Percentiles rank a stretch among this genome's conserved stretches.
Evolutionary conservation across 1,284 basidiomycete species (phyloP).

Genomic region (Trichosporon asahii): DNA sequence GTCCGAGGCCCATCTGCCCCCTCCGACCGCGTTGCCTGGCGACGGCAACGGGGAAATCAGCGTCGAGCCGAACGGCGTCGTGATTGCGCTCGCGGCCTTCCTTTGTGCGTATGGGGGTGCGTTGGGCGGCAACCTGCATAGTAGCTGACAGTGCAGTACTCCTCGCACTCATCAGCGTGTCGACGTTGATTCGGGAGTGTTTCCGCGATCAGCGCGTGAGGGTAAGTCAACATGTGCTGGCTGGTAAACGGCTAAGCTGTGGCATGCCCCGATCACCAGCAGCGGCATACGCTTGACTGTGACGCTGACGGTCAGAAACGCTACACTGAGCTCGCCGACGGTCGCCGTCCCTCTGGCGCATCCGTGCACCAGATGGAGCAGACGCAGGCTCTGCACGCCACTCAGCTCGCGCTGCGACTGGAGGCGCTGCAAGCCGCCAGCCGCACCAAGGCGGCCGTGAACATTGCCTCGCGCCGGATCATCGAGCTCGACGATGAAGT

Average conservation of each 20-base stretch:
- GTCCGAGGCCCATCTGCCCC: not conserved
- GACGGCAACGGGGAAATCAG: not conserved
- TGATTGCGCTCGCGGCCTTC: not conserved
- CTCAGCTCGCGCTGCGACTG: not conserved
- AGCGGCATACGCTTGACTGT: too few relatives aligned
- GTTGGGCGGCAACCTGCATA: not conserved
- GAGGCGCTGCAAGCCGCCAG: not conserved
- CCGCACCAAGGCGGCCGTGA: not conserved
- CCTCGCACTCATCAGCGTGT: not conserved
- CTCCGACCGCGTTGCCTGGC: not conserved
- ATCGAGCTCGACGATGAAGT: conserved; percentile 13
- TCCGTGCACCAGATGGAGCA: conserved; percentile 6
- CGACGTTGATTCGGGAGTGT: not conserved
- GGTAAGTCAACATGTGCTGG: not conserved
- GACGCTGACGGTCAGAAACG: not conserved
- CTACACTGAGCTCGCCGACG: not conserved
- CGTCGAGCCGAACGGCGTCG: not conserved
- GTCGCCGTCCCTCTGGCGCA: not conserved
- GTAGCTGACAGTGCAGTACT: not conserved
- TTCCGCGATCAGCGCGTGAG: not conserved
- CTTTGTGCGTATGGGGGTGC: not conserved
- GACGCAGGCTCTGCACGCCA: not conserved
- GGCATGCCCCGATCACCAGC: not conserved
- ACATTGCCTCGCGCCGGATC: not conserved
- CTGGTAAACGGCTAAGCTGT: not conserved